Percentiles rank a stretch among this genome's conserved stretches.
Conservation (phyloP, 768 basidiomycete genomes). For the Serendipita sp. region DNA sequence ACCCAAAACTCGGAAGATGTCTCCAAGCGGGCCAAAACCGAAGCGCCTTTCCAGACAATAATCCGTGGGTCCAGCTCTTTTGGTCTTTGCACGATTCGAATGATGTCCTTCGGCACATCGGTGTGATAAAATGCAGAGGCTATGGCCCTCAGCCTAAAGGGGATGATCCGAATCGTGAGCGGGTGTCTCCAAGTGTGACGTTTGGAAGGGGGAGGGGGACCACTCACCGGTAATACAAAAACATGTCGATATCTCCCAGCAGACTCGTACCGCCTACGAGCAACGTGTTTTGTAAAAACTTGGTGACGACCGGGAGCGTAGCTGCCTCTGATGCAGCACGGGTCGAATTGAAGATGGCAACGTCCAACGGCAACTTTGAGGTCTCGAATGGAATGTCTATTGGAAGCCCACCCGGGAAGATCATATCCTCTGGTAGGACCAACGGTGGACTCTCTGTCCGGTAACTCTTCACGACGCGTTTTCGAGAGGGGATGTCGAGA, state of each 20-base stretch:
- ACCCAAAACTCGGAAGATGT: constrained; percentile 82
- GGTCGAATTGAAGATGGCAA: constrained; percentile 83
- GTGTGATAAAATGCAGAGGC: constrained; percentile 54
- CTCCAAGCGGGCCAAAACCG: constrained; percentile 85
- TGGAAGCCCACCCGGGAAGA: constrained; percentile 14
- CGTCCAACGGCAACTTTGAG: constrained; percentile 78
- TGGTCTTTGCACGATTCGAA: constrained; percentile 85
- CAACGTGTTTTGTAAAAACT: constrained; percentile 74
- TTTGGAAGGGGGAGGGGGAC: too few relatives aligned
- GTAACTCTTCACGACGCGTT: neutral
- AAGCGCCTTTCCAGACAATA: constrained; percentile 88
- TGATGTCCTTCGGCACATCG: constrained; percentile 51
- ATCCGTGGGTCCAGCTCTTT: constrained; percentile 83
- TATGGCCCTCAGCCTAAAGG: constrained; percentile 54
- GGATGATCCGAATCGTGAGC: neutral
- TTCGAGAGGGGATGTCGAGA: constrained; percentile 2
- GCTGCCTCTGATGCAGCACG: constrained; percentile 73
- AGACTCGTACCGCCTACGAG: constrained; percentile 68
- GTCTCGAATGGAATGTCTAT: constrained; percentile 77
- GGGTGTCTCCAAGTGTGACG: neutral
- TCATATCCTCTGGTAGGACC: constrained; percentile 4
- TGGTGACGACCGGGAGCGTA: constrained; percentile 46
- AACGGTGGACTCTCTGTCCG: constrained; percentile 8
- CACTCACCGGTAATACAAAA: constrained; percentile 68
- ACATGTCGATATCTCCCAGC: constrained; percentile 70